Conservation (phyloP, 345 rosid genomes). For the Moricandia moricandioides region DNA sequence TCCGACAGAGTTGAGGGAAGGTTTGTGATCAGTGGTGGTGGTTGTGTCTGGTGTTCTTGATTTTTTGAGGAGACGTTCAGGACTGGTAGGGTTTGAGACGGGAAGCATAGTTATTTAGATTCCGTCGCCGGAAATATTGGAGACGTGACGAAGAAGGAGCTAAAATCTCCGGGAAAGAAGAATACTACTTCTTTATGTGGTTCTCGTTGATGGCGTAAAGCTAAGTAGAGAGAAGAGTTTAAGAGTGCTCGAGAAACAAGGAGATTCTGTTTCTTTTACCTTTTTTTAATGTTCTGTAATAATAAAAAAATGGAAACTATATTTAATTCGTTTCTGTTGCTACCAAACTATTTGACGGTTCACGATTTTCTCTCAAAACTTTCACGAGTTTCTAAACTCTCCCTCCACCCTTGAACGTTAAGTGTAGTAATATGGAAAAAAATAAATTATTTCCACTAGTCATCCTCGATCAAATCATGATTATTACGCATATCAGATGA, state of each 20-base stretch:
- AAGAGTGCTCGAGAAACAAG: conserved; percentile 26
- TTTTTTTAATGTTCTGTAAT: neutral
- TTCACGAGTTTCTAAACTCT: neutral
- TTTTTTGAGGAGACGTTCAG: conserved; percentile 40
- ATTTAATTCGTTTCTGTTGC: neutral
- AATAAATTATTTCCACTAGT: neutral
- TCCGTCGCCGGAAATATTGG: conserved; percentile 36
- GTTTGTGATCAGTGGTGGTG: conserved; percentile 39
- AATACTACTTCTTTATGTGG: conserved; percentile 13
- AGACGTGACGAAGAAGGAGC: neutral
- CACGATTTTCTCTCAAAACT: neutral
- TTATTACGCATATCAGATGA: neutral
- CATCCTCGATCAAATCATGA: neutral
- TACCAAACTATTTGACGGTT: conserved; percentile 13
- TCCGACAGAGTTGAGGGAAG: conserved; percentile 41
- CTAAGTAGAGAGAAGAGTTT: conserved; percentile 23
- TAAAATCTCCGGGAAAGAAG: conserved; percentile 1
- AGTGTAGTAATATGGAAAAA: neutral
- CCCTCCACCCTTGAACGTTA: neutral
- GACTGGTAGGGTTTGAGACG: conserved; percentile 43
- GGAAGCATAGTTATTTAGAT: conserved; percentile 48
- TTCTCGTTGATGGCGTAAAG: conserved; percentile 27
- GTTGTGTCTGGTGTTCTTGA: conserved; percentile 32
- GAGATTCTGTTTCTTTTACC: conserved; percentile 21
- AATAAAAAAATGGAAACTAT: neutral